These are phyloP conservation scores for Colletotrichum brevisporum DNA, from an alignment of 2,329 filamentous ascomycete genomes.

Conservation along the genomic window DNA sequence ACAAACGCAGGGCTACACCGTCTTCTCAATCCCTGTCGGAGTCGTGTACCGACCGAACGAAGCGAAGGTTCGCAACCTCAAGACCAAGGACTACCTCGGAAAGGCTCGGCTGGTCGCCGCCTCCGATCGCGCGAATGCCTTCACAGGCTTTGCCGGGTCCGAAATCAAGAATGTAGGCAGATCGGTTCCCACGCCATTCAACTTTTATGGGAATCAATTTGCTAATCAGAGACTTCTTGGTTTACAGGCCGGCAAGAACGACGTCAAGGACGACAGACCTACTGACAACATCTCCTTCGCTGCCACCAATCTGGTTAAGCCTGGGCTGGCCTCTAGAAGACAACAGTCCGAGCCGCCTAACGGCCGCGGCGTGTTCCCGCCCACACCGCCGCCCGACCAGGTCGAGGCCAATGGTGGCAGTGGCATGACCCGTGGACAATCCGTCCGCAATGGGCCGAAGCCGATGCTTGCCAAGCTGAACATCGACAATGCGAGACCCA, in stretches of 20 bases:
- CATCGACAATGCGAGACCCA: constrained; percentile 66
- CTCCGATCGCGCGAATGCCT: constrained; percentile 83
- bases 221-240: constrained; percentile 44
- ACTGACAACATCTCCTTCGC: constrained; percentile 90
- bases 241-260: constrained; percentile 63
- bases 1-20: constrained; percentile 81
- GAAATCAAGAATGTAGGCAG: constrained; percentile 80
- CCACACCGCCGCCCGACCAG: constrained; percentile 96
- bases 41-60: constrained; percentile 96
- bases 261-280: constrained; percentile 83
- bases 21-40: constrained; percentile 97
- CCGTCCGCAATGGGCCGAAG: constrained; percentile 73
- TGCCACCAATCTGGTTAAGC: constrained; percentile 92
- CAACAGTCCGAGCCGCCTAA: constrained; percentile 89
- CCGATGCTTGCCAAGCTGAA: constrained; percentile 75
- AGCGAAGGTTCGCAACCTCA: constrained; percentile 97
- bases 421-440: constrained; percentile 66
- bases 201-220: constrained; percentile 32
- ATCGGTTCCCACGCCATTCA: constrained; percentile 13
- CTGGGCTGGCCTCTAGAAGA: constrained; percentile 82
- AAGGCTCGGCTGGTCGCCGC: constrained; percentile 95
- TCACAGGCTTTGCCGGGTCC: constrained; percentile 84
- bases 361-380: constrained; percentile 85
- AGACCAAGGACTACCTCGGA: constrained; percentile 97
- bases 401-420: constrained; percentile 68